Evolutionary conservation across 1,284 basidiomycete species (phyloP).

Genomic region (Kwoniella shivajii): DNA sequence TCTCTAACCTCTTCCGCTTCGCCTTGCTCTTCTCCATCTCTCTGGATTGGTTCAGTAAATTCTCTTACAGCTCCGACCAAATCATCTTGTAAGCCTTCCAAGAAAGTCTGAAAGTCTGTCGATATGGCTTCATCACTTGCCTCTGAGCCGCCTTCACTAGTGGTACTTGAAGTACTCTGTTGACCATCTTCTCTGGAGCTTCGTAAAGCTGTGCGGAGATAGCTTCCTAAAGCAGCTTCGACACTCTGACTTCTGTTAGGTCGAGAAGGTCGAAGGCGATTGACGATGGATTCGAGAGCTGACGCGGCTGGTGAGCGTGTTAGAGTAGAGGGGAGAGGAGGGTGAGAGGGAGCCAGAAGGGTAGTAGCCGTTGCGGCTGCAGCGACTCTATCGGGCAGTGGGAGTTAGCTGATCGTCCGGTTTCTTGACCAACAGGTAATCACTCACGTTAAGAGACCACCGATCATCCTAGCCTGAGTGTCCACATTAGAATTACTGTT

Average conservation of each 20-base stretch:
- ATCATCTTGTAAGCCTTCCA: slow-evolving; percentile 46
- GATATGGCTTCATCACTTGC: slow-evolving; percentile 20
- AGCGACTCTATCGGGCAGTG: slow-evolving; percentile 35
- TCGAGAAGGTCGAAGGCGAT: slow-evolving; percentile 41
- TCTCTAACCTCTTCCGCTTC: background rate
- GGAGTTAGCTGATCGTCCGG: background rate
- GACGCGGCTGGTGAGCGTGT: slow-evolving; percentile 27
- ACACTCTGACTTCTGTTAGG: slow-evolving; percentile 29
- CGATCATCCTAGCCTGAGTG: slow-evolving; percentile 50
- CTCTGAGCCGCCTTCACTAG: slow-evolving; percentile 5
- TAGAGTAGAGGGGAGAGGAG: slow-evolving; percentile 20
- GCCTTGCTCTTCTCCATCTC: slow-evolving; percentile 1
- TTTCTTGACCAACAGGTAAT: background rate
- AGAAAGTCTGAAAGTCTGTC: slow-evolving; percentile 47
- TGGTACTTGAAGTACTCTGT: slow-evolving; percentile 15
- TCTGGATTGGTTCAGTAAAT: slow-evolving; percentile 33
- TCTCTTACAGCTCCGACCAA: slow-evolving; percentile 45
- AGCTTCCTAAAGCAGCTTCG: slow-evolving; percentile 45
- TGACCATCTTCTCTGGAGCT: background rate
- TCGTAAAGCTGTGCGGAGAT: slow-evolving; percentile 36
- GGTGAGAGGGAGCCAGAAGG: slow-evolving; percentile 34
- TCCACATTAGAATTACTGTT: slow-evolving; percentile 32
- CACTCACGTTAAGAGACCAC: slow-evolving; percentile 50
- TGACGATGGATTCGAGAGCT: slow-evolving; percentile 43
- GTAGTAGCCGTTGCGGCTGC: slow-evolving; percentile 50